A percentile compares a stretch with the other conserved stretches of the same genome.
These are phyloP conservation scores for Tetragonia tetragonoides DNA, from an alignment of 148 eudicot species.

Conservation along the genomic window DNA sequence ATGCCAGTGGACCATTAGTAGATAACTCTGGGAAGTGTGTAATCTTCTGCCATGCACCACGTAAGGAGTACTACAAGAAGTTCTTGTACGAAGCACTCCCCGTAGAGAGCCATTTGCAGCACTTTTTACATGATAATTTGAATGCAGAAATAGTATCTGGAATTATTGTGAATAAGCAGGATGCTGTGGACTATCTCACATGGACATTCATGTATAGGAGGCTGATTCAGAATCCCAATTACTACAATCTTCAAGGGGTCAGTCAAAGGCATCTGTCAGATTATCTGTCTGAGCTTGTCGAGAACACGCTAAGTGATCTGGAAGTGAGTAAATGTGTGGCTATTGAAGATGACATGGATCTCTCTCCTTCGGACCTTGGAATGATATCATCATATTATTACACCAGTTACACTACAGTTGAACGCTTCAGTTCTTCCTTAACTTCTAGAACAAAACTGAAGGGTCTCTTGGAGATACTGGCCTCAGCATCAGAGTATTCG, in stretches of 20 bases:
- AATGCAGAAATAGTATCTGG: constrained; percentile 89
- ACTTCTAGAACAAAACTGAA: constrained; percentile 71
- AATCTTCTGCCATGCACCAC: constrained; percentile 90
- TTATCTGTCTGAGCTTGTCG: constrained; percentile 90
- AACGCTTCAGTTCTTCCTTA: constrained; percentile 81
- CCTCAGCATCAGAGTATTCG: constrained; percentile 87
- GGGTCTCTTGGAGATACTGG: constrained; percentile 81
- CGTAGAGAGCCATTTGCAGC: constrained; percentile 92
- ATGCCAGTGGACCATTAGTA: constrained; percentile 4
- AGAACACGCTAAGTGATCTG: constrained; percentile 69
- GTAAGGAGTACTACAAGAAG: constrained; percentile 87
- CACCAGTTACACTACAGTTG: constrained; percentile 86
- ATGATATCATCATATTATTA: constrained; percentile 95
- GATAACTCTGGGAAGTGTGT: constrained; percentile 83
- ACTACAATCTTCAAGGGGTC: constrained; percentile 94
- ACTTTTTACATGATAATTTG: constrained; percentile 78
- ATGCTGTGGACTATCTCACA: constrained; percentile 93
- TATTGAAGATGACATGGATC: constrained; percentile 71
- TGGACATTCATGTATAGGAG: constrained; percentile 98
- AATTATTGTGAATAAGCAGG: constrained; percentile 80
- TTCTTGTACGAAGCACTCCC: constrained; percentile 93
- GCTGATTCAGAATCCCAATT: constrained; percentile 93
- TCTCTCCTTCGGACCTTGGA: constrained; percentile 79
- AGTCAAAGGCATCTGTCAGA: constrained; percentile 91
- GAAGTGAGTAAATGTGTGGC: constrained; percentile 85